A percentile compares a stretch with the other conserved stretches of the same genome.
phyloP scores from a whole-genome alignment of 1,139 yeast species.

The Yamadazyma taylorii region DNA sequence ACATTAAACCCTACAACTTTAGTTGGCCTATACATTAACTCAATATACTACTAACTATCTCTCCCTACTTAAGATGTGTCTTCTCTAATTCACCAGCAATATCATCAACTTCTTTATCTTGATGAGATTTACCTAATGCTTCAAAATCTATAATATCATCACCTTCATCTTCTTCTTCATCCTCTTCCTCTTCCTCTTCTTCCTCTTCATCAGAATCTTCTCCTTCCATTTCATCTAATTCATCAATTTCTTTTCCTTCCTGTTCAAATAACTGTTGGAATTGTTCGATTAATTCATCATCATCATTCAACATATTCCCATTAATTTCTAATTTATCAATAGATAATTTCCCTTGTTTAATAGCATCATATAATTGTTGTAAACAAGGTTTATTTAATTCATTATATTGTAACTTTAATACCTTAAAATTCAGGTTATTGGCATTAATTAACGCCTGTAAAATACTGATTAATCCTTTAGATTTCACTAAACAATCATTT shows the following conservation, averaged over 20 bases:
- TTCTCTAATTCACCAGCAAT: slow-evolving; percentile 60
- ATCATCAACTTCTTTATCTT: slow-evolving; percentile 52
- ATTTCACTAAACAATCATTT: slow-evolving; percentile 84
- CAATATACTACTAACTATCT: too few species aligned
- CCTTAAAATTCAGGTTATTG: slow-evolving; percentile 42
- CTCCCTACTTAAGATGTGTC: slow-evolving; percentile 44
- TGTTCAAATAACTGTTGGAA: slow-evolving; percentile 59
- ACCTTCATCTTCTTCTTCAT: slow-evolving; percentile 45
- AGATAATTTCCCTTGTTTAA: slow-evolving; percentile 56
- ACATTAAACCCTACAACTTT: too few species aligned
- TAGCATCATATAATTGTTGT: slow-evolving; percentile 51
- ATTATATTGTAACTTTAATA: slow-evolving; percentile 80
- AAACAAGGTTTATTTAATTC: slow-evolving; percentile 76
- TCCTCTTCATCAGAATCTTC: slow-evolving; percentile 83
- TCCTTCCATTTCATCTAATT: slow-evolving; percentile 92
- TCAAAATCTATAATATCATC: slow-evolving; percentile 53
- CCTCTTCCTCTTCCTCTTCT: slow-evolving; percentile 68
- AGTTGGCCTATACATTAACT: too few species aligned
- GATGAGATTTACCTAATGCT: slow-evolving; percentile 55
- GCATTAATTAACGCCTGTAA: slow-evolving; percentile 39
- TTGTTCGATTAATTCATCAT: slow-evolving; percentile 34
- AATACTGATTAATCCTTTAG: slow-evolving; percentile 64
- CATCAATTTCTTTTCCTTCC: slow-evolving; percentile 78
- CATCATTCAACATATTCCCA: slow-evolving; percentile 77
- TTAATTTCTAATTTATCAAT: slow-evolving; percentile 75